Conservation (phyloP, 306 rosid species). For the Begonia peltatifolia region DNA sequence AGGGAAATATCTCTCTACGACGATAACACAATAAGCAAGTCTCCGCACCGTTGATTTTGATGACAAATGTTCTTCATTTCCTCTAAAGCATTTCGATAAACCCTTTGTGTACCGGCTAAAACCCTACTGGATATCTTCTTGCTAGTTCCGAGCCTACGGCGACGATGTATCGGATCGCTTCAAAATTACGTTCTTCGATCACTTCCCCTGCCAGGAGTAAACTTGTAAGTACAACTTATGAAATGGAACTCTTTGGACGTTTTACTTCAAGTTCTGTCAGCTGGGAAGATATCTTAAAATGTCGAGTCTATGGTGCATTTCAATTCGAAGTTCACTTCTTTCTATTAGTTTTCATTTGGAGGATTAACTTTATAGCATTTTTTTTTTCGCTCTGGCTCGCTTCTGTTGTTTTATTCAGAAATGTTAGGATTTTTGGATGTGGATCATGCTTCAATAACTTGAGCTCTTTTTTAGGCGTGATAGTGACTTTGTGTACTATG, state of each 20-base stretch:
- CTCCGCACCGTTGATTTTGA: constrained; percentile 5
- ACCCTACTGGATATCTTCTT: not conserved
- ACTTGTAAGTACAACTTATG: constrained; percentile 23
- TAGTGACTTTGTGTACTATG: not conserved
- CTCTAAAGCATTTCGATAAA: constrained; percentile 14
- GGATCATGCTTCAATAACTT: too few species aligned
- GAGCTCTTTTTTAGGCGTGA: too few species aligned
- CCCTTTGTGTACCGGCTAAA: constrained; percentile 10
- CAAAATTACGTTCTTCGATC: constrained; percentile 46
- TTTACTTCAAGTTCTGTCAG: too few species aligned
- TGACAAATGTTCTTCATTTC: not conserved
- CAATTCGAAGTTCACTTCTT: too few species aligned
- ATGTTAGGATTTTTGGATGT: too few species aligned
- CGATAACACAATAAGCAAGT: not conserved
- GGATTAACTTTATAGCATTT: too few species aligned
- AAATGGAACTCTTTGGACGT: not conserved
- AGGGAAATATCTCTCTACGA: too few species aligned
- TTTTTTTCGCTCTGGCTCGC: too few species aligned
- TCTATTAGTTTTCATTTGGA: too few species aligned
- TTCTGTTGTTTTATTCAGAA: too few species aligned
- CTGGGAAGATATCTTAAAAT: too few species aligned
- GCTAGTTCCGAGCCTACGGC: not conserved
- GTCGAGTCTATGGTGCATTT: too few species aligned
- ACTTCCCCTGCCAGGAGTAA: constrained; percentile 37
- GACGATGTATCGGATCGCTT: constrained; percentile 66